A percentile compares a stretch with the other conserved stretches of the same genome.
Evolutionary conservation across 257 asterid genomes (phyloP).

Genomic region (Henckelia pumila): DNA sequence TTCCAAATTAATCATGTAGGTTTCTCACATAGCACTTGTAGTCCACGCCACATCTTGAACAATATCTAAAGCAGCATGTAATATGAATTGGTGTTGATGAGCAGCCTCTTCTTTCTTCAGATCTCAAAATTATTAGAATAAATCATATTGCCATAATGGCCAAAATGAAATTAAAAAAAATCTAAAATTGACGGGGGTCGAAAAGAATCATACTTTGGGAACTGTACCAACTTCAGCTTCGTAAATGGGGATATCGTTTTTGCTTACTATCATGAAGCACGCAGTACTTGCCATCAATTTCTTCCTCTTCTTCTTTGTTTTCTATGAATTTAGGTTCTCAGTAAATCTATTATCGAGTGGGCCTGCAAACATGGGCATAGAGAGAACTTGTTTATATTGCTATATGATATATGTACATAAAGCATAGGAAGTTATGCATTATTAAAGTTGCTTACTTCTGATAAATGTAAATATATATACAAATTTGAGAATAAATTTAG

Average conservation of each 20-base stretch:
- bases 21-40: constrained; percentile 92
- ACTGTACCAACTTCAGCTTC: constrained; percentile 98
- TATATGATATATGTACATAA: not conserved
- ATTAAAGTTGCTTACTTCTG: no score
- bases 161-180: not conserved
- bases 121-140: not conserved
- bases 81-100: constrained; percentile 91
- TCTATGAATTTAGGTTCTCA: not conserved
- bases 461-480: no score
- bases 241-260: constrained; percentile 89
- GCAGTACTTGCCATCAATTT: constrained; percentile 82
- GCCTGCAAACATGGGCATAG: not conserved
- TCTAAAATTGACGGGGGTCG: not conserved
- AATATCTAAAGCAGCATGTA: constrained; percentile 91
- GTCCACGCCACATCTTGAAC: constrained; percentile 97
- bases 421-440: no score
- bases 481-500: no score
- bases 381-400: not conserved
- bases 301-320: constrained; percentile 8
- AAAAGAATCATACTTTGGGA: constrained; percentile 56
- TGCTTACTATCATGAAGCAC: constrained; percentile 92
- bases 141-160: not conserved
- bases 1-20: constrained; percentile 6
- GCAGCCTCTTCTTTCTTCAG: constrained; percentile 92
- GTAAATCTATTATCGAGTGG: not conserved